Percentiles rank a stretch among this genome's conserved stretches.
phyloP scores from a whole-genome alignment of 768 basidiomycete genomes.

The Leccinellum rugosiceps region DNA sequence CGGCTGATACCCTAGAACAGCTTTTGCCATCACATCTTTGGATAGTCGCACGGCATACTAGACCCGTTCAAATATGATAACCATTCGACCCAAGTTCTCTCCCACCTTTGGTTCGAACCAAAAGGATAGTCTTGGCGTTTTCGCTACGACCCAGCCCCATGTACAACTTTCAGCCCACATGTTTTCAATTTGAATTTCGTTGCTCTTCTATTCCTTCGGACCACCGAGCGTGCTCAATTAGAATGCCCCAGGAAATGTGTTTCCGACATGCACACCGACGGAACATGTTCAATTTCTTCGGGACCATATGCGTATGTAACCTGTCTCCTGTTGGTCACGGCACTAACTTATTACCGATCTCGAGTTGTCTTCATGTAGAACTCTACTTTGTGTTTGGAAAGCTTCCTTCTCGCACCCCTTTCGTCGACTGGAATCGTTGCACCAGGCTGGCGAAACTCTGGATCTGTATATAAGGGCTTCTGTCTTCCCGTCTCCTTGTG shows the following conservation, averaged over 20 bases:
- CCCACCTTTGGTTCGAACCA: background rate
- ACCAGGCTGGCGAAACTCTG: background rate
- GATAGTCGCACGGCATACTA: background rate
- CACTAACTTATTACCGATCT: background rate
- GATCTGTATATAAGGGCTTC: constrained; percentile 14
- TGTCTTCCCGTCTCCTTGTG: background rate
- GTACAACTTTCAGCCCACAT: background rate
- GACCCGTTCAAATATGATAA: background rate
- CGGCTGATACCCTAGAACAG: constrained; percentile 1
- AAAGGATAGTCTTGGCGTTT: background rate
- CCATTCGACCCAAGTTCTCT: background rate
- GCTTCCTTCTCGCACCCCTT: constrained; percentile 1
- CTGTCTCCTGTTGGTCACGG: constrained; percentile 1
- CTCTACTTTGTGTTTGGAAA: background rate
- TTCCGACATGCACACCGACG: constrained; percentile 3
- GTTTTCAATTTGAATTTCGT: constrained; percentile 9
- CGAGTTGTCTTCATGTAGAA: background rate
- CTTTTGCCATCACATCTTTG: background rate
- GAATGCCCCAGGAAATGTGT: background rate
- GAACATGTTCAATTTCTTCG: background rate
- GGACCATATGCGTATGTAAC: background rate
- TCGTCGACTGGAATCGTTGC: background rate
- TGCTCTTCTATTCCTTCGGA: background rate
- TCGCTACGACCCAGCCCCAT: background rate
- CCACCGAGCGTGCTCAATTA: background rate